A percentile compares a stretch with the other conserved stretches of the same genome.
These are phyloP conservation scores for Ceratobasidium sp. DNA, from an alignment of 1,284 basidiomycete genomes.

Conservation along the genomic window DNA sequence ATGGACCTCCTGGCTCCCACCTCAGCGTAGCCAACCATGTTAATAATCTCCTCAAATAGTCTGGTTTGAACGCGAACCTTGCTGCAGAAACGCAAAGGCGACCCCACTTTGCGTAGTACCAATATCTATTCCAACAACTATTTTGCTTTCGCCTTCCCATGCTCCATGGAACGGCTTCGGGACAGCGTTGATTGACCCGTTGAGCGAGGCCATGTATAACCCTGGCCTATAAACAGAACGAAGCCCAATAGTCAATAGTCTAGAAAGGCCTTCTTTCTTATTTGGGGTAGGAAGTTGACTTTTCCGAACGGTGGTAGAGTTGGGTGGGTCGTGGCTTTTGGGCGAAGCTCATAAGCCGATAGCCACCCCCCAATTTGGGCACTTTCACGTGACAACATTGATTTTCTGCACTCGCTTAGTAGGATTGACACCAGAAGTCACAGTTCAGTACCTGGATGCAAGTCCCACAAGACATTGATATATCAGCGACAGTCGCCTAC, in stretches of 20 bases:
- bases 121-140: conserved; percentile 45
- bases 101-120: conserved; percentile 46
- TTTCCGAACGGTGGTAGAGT: too few relatives aligned
- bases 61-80: not conserved
- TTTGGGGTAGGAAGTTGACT: too few relatives aligned
- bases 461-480: too few relatives aligned
- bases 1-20: conserved; percentile 10
- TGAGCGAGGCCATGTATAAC: conserved; percentile 1
- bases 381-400: not conserved
- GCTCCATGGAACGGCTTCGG: conserved; percentile 39
- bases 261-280: too few relatives aligned
- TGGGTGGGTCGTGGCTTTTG: not conserved
- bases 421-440: too few relatives aligned
- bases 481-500: not conserved
- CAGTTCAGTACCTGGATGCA: too few relatives aligned
- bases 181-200: conserved; percentile 22
- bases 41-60: not conserved
- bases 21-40: not conserved
- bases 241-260: too few relatives aligned
- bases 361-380: not conserved
- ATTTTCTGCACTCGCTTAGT: too few relatives aligned
- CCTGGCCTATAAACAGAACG: too few relatives aligned
- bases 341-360: not conserved
- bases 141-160: conserved; percentile 42
- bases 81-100: conserved; percentile 34